Conservation (phyloP, 2,329 filamentous ascomycete genomes). For the Sphaerulina vaccinii region DNA sequence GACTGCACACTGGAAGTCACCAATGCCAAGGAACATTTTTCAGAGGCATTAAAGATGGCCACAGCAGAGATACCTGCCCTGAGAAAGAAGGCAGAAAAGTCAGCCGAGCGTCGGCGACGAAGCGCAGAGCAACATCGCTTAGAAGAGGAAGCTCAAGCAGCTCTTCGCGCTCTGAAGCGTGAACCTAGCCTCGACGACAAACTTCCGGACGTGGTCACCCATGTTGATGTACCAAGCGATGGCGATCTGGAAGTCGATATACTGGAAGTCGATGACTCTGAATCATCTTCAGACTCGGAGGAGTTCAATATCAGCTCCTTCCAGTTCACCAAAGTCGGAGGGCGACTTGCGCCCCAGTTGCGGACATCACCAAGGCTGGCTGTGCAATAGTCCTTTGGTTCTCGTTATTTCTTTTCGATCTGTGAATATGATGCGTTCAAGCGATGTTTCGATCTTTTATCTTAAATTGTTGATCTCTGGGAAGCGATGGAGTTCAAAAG, state of each 20-base stretch:
- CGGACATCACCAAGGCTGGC: conserved; percentile 13
- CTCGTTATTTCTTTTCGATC: conserved; percentile 1
- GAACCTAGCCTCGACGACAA: neutral
- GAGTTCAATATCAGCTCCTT: conserved; percentile 23
- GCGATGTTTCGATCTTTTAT: conserved; percentile 7
- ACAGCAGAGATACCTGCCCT: conserved; percentile 29
- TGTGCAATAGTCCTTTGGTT: conserved; percentile 6
- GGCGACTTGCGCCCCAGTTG: conserved; percentile 16
- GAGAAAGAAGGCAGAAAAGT: conserved; percentile 26
- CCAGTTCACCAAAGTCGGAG: conserved; percentile 6
- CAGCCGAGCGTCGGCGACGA: conserved; percentile 25
- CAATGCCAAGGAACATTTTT: conserved; percentile 65
- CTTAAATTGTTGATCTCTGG: conserved; percentile 1
- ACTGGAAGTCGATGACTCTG: conserved; percentile 23
- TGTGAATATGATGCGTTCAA: conserved; percentile 6
- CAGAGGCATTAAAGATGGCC: conserved; percentile 59
- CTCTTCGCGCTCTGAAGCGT: conserved; percentile 2
- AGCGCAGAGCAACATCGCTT: conserved; percentile 28
- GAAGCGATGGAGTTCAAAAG: conserved; percentile 8
- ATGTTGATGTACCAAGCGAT: conserved; percentile 13
- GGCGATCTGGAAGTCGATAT: conserved; percentile 23
- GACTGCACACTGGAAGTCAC: conserved; percentile 76
- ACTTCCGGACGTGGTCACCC: conserved; percentile 9
- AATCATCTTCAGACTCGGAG: conserved; percentile 17
- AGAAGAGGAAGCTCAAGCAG: conserved; percentile 24